Base-by-base conservation (phyloP, 2,329 filamentous ascomycete species). In the Venturia asperata region DNA sequence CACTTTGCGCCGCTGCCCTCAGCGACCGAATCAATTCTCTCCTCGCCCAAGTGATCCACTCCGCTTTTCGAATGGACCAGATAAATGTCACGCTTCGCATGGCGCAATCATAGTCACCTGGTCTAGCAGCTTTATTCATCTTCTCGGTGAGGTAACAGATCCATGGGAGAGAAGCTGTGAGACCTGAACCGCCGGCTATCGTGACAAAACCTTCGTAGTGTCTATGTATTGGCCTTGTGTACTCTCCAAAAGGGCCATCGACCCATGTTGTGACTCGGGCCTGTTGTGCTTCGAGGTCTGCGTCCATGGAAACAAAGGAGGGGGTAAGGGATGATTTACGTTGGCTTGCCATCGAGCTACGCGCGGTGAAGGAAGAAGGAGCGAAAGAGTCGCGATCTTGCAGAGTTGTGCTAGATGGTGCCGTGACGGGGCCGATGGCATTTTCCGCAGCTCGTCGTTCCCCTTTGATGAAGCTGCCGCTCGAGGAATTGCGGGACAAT, bases 161-260 rank as follows among this genome's bases (percentile, higher is more conserved):
- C 67, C 66, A 68, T 10, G 70, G 68, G 11, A 70, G 17, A 5
- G 49, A 37, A n/a, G 63, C 63, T 21, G 63, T 47, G 17, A 65
- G 27, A 5, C 64, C 60, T 24, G 39, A 39, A 30, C 64, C 64
- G 9, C 64, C 64, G 10, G 55, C 52, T 24, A 65, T 42, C 5
- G 56, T 61, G 15, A 62, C 37, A 39, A 65, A 45, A 5, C 64
- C 64, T 30, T 62, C 41, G 45, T 61, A 65, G 13, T 61, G 55
- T 62, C 64, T 34, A 17, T 65, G 41, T n/a, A 65, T 34, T 5
- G 55, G 39, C 11, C 41, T 34, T 0, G 30, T 39, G 39, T 61
- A 65, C 15, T 65, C 64, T 10, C 64, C 64, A 42, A 49, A 65
- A 5, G 64, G 64, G 5, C 64, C 64, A 27, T 65, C 64, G 6